These are phyloP conservation scores for Triangularia verruculosa DNA, from an alignment of 2,329 filamentous ascomycete genomes.

Conservation along the genomic window DNA sequence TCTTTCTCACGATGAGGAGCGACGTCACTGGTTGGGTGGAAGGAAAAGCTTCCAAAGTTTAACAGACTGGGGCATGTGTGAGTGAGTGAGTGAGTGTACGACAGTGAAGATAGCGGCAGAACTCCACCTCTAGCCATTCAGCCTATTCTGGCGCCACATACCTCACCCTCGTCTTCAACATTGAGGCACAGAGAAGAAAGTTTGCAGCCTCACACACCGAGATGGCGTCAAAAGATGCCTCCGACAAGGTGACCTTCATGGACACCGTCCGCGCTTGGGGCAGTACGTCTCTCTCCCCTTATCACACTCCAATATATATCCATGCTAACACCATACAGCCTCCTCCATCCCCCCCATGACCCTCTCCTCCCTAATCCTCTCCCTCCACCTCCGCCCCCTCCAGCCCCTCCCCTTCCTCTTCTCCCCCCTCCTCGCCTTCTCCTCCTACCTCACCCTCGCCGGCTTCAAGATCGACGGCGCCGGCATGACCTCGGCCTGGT, in stretches of 20 bases:
- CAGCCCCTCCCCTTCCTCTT: slow-evolving; percentile 50
- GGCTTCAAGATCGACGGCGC: slow-evolving; percentile 57
- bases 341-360: slow-evolving; percentile 53
- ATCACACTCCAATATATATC: neutral
- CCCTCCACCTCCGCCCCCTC: slow-evolving; percentile 54
- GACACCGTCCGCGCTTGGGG: neutral
- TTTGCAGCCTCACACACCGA: too few relatives aligned
- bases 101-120: too few relatives aligned
- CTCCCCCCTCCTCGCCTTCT: slow-evolving; percentile 52
- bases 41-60: neutral
- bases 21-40: neutral
- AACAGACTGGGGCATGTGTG: neutral
- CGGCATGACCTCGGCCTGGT: slow-evolving; percentile 54
- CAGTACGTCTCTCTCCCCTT: neutral
- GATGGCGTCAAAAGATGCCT: neutral
- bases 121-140: too few relatives aligned
- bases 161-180: too few relatives aligned
- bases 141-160: too few relatives aligned
- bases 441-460: slow-evolving; percentile 58
- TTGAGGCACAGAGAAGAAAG: too few relatives aligned
- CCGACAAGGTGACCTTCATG: neutral
- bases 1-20: neutral
- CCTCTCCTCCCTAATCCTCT: slow-evolving; percentile 54
- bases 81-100: neutral
- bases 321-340: slow-evolving; percentile 35